These are phyloP conservation scores for Ceratobasidium sp. DNA, from an alignment of 1,284 basidiomycete genomes.

Conservation along the genomic window DNA sequence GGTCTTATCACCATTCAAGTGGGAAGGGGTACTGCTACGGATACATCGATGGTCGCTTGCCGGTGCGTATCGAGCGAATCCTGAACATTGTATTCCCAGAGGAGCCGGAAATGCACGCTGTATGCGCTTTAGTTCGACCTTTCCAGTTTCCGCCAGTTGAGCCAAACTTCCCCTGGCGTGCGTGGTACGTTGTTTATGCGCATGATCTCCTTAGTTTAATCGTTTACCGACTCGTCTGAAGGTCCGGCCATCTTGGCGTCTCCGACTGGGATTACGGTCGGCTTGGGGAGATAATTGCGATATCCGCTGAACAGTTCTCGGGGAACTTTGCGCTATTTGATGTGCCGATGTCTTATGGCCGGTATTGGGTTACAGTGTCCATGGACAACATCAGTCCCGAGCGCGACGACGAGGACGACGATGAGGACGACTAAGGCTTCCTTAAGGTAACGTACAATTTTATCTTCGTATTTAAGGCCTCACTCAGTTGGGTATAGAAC, in stretches of 20 bases:
- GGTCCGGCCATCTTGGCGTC: background rate
- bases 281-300: background rate
- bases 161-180: background rate
- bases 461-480: background rate
- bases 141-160: background rate
- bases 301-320: background rate
- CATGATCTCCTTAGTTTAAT: background rate
- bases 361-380: constrained; percentile 7
- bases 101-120: too few relatives aligned
- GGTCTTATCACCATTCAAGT: background rate
- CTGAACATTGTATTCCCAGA: background rate
- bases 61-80: constrained; percentile 2
- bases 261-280: background rate
- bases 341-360: background rate
- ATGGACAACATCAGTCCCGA: background rate
- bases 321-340: constrained; percentile 1
- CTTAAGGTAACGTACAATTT: background rate
- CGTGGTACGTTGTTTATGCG: background rate
- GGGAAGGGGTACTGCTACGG: constrained; percentile 17
- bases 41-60: background rate
- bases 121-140: background rate
- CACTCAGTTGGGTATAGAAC: background rate
- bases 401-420: background rate
- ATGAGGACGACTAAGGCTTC: background rate
- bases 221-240: background rate